phyloP scores from a whole-genome alignment of 176 grass and related monocot species.

The Carex pumila region DNA sequence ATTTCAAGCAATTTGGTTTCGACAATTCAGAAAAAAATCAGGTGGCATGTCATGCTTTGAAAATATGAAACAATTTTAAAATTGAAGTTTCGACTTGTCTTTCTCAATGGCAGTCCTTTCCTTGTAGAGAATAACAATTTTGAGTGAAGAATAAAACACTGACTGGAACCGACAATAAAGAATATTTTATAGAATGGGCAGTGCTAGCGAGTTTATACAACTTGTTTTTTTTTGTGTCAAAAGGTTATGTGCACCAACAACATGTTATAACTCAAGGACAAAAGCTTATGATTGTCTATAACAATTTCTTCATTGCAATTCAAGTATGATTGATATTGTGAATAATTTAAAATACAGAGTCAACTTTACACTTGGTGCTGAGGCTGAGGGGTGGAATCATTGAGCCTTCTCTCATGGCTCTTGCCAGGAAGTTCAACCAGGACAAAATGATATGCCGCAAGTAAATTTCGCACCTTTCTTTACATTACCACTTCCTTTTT shows the following conservation, averaged over 20 bases:
- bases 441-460: conserved; percentile 96
- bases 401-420: conserved; percentile 80
- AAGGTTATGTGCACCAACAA: neutral
- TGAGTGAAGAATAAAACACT: neutral
- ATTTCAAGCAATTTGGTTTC: neutral
- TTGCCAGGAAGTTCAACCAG: conserved; percentile 90
- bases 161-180: neutral
- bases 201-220: neutral
- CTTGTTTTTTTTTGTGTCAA: neutral
- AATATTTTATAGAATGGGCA: neutral
- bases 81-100: neutral
- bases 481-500: neutral
- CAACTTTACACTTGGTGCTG: conserved; percentile 75
- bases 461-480: conserved; percentile 8
- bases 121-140: neutral
- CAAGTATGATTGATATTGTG: neutral
- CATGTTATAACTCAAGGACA: neutral
- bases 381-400: conserved; percentile 85
- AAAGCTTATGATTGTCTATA: neutral
- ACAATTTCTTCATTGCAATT: neutral
- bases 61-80: neutral
- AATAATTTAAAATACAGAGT: conserved; percentile 28
- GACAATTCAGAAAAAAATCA: neutral
- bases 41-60: neutral
- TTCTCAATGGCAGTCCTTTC: neutral